Percentiles rank a stretch among this genome's conserved stretches.
These are phyloP conservation scores for Aspergillus melleus DNA, from an alignment of 2,329 filamentous ascomycete genomes.

Conservation along the genomic window DNA sequence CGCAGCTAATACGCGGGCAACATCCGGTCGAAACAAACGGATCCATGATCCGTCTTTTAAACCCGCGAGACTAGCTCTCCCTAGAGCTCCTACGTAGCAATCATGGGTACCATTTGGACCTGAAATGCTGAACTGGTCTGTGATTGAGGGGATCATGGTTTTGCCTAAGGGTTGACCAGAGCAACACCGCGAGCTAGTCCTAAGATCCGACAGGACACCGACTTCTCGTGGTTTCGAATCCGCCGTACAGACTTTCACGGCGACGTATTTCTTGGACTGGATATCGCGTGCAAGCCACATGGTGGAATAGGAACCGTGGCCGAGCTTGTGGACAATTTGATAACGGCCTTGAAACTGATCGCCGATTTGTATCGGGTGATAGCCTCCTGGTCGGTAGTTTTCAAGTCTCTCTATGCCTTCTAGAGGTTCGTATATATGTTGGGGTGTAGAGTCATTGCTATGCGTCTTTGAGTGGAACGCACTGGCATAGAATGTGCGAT, in stretches of 20 bases:
- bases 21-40: conserved; percentile 24
- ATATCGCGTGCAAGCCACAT: conserved; percentile 14
- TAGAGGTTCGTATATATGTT: background rate
- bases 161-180: background rate
- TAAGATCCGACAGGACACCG: conserved; percentile 23
- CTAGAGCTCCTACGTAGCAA: conserved; percentile 22
- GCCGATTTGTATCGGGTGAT: background rate
- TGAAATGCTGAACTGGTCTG: conserved; percentile 22
- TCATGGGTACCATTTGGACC: conserved; percentile 27
- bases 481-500: no score
- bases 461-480: no score
- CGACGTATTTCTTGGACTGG: conserved; percentile 1
- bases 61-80: conserved; percentile 19
- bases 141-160: conserved; percentile 17
- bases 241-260: conserved; percentile 14
- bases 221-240: conserved; percentile 7
- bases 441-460: no score
- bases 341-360: conserved; percentile 1
- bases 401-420: conserved; percentile 1
- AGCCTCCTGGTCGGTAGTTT: background rate
- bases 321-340: conserved; percentile 17
- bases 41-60: conserved; percentile 23
- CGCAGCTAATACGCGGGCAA: conserved; percentile 25
- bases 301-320: conserved; percentile 16
- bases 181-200: background rate